Percentiles rank a stretch among this genome's conserved stretches.
Evolutionary conservation across 176 grass and related monocot species (phyloP).

Genomic region (Eremochloa ophiuroides): DNA sequence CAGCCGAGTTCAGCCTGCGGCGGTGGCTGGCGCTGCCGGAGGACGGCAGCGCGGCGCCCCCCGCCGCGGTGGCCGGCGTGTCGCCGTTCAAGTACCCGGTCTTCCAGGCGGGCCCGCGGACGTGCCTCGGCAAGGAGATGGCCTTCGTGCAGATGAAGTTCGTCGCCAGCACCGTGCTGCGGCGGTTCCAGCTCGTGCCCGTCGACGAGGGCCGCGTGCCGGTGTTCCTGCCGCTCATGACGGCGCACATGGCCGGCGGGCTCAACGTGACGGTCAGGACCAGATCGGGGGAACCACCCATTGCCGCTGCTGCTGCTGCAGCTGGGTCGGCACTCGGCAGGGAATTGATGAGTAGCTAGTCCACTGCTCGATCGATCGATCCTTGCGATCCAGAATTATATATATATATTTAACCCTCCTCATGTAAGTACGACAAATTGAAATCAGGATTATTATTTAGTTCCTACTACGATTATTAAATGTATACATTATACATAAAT

Average conservation of each 20-base stretch:
- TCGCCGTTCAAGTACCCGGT: constrained; percentile 84
- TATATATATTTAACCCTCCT: neutral
- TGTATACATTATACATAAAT: neutral
- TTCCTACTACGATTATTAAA: no score
- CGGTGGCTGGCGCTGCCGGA: constrained; percentile 47
- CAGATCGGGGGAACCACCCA: neutral
- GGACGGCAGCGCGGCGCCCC: neutral
- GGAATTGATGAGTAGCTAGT: neutral
- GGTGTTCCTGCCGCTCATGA: constrained; percentile 64
- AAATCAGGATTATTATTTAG: constrained; percentile 4
- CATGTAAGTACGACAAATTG: constrained; percentile 30
- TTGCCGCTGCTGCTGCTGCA: neutral
- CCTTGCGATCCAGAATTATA: neutral
- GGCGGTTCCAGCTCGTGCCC: constrained; percentile 46
- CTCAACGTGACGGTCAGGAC: constrained; percentile 56
- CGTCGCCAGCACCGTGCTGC: constrained; percentile 53
- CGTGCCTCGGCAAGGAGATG: constrained; percentile 81
- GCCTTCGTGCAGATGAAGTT: constrained; percentile 91
- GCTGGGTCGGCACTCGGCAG: no score
- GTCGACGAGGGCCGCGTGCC: constrained; percentile 47
- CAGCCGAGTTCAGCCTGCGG: constrained; percentile 45
- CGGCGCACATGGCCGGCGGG: constrained; percentile 69
- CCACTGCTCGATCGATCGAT: neutral
- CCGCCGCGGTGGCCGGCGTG: neutral
- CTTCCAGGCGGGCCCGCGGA: constrained; percentile 83